Conservation (phyloP, 306 rosid species). For the Hippophae gyantsensis region DNA sequence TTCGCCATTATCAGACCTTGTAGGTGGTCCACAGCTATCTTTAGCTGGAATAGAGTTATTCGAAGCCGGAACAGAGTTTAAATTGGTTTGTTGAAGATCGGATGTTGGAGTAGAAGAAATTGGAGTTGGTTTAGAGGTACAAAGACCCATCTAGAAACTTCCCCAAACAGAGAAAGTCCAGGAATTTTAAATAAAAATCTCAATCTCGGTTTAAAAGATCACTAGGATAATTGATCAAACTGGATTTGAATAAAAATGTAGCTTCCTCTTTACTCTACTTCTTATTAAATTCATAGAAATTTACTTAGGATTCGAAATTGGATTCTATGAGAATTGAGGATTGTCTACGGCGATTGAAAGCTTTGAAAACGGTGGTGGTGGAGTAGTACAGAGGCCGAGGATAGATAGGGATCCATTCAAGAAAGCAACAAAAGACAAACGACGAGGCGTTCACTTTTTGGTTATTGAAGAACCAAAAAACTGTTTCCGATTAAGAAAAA, state of each 20-base stretch:
- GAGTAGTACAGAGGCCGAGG: background rate
- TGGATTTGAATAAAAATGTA: background rate
- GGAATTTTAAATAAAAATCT: slow-evolving; percentile 22
- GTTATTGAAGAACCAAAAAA: too few species aligned
- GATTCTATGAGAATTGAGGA: too few species aligned
- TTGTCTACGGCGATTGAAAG: slow-evolving; percentile 10
- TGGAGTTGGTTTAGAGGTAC: slow-evolving; percentile 54
- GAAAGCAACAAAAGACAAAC: slow-evolving; percentile 37
- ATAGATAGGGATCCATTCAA: slow-evolving; percentile 18
- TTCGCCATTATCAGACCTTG: slow-evolving; percentile 25
- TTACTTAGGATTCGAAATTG: too few species aligned
- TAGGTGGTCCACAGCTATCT: slow-evolving; percentile 1
- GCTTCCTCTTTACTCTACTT: too few species aligned
- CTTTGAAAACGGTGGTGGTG: slow-evolving; percentile 18
- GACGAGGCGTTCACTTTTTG: slow-evolving; percentile 38
- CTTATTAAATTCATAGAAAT: too few species aligned
- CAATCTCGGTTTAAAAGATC: slow-evolving; percentile 20
- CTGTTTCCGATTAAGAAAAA: too few species aligned
- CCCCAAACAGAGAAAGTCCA: slow-evolving; percentile 16
- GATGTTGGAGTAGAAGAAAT: slow-evolving; percentile 27
- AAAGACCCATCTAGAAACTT: slow-evolving; percentile 59
- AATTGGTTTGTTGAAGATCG: slow-evolving; percentile 13
- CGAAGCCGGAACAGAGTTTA: slow-evolving; percentile 1
- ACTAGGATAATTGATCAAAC: background rate
- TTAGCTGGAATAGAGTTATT: slow-evolving; percentile 5